phyloP scores from a whole-genome alignment of 371 early-diverging fungal genomes.

The Actinomortierella wolfii region DNA sequence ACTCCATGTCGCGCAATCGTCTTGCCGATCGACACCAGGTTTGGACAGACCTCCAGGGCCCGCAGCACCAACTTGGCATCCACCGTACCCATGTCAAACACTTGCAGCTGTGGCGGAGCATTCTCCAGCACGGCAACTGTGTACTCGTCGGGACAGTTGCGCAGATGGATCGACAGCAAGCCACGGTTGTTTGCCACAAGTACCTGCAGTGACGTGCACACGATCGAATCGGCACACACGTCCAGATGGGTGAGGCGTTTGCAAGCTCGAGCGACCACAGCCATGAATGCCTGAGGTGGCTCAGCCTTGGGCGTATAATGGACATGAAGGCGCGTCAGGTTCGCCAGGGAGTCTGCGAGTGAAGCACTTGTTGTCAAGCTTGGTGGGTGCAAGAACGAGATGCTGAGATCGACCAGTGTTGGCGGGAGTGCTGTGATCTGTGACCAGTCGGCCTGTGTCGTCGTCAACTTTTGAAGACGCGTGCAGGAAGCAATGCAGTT shows the following conservation, averaged over 20 bases:
- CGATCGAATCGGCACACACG: slow-evolving; percentile 34
- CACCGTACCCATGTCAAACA: slow-evolving; percentile 44
- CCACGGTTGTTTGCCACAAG: slow-evolving; percentile 29
- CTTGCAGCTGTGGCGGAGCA: slow-evolving; percentile 36
- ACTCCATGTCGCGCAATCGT: slow-evolving; percentile 30
- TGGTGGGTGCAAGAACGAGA: slow-evolving; percentile 42
- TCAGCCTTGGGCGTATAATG: slow-evolving; percentile 32
- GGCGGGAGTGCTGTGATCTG: slow-evolving; percentile 31
- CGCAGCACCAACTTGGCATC: slow-evolving; percentile 38
- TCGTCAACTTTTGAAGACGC: slow-evolving; percentile 40
- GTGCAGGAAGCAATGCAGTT: slow-evolving; percentile 39
- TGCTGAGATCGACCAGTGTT: slow-evolving; percentile 32
- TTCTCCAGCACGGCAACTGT: slow-evolving; percentile 33
- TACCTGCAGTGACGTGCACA: slow-evolving; percentile 13
- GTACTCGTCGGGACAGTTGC: slow-evolving; percentile 36
- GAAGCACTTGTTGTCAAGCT: slow-evolving; percentile 38
- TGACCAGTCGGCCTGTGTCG: slow-evolving; percentile 42
- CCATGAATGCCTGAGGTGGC: slow-evolving; percentile 33
- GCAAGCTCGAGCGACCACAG: slow-evolving; percentile 39
- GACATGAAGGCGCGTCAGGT: slow-evolving; percentile 36
- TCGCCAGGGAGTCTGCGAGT: slow-evolving; percentile 29
- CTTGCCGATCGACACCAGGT: slow-evolving; percentile 43
- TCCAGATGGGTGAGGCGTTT: slow-evolving; percentile 26
- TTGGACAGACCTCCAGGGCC: slow-evolving; percentile 38
- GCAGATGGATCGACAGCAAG: slow-evolving; percentile 30